These are phyloP conservation scores for Talaromyces atroroseus DNA, from an alignment of 2,329 filamentous ascomycete genomes.

Conservation along the genomic window DNA sequence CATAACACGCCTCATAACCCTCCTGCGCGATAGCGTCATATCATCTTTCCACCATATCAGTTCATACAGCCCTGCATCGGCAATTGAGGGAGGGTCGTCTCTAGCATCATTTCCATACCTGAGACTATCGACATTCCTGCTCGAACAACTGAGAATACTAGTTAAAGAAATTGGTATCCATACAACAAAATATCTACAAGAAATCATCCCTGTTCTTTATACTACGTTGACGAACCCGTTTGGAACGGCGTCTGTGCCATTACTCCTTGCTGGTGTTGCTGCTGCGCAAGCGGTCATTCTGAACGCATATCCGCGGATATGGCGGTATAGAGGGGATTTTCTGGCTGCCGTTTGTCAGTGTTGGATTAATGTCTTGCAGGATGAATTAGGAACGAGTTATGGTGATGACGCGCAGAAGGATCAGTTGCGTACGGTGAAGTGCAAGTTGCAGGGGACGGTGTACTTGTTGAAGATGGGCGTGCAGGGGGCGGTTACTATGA, in stretches of 20 bases:
- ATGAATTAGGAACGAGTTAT: slow-evolving; percentile 21
- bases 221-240: slow-evolving; percentile 65
- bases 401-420: slow-evolving; percentile 18
- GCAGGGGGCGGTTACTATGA: neutral
- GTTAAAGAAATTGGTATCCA: slow-evolving; percentile 32
- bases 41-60: slow-evolving; percentile 43
- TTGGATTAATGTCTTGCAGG: slow-evolving; percentile 53
- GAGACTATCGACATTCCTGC: slow-evolving; percentile 45
- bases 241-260: slow-evolving; percentile 48
- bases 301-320: slow-evolving; percentile 65
- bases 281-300: slow-evolving; percentile 55
- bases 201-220: slow-evolving; percentile 62
- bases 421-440: slow-evolving; percentile 17
- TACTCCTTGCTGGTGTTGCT: slow-evolving; percentile 50
- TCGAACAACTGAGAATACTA: slow-evolving; percentile 24
- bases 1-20: slow-evolving; percentile 21
- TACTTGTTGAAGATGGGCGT: slow-evolving; percentile 28
- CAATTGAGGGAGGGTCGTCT: slow-evolving; percentile 38
- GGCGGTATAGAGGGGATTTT: slow-evolving; percentile 58
- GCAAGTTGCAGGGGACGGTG: slow-evolving; percentile 18
- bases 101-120: slow-evolving; percentile 39
- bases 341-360: slow-evolving; percentile 57
- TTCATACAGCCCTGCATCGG: slow-evolving; percentile 35
- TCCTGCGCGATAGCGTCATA: slow-evolving; percentile 32
- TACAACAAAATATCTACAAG: slow-evolving; percentile 45